Base-by-base conservation (phyloP, 768 basidiomycete species). In the Leccinum longicurvipes region DNA sequence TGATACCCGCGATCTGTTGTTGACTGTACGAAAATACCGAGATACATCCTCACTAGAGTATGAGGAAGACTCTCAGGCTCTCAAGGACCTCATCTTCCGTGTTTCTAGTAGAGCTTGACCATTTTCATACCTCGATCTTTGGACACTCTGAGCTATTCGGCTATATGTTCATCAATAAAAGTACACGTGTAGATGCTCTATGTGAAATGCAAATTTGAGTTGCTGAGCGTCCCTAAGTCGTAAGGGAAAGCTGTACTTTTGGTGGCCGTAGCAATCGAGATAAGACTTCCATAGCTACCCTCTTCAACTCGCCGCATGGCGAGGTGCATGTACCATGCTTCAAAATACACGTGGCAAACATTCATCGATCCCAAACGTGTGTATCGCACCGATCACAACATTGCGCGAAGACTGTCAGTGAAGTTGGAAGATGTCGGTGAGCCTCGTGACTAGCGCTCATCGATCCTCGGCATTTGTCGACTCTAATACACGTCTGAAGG, bases 11-110 rank as follows among this genome's bases (percentile, higher is more conserved):
- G 47, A 55, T 50, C 17, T 59, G 9, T 17, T 67, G 42, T 34
- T 57, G 51, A 34, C n/a, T 50, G 67, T 69, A 31, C 57, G 60
- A 21, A 59, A n/a, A 41, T 60, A 52, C 41, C 55, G 53, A 11
- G 53, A 56, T 50, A 42, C 42, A 21, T 57, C 60, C 28, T 58
- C 67, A 12, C 25, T 42, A 4, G 65, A 69, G 51, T 64, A 60
- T 27, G 31, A 0, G 15, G 64, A 61, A 42, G 67, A 67, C 31
- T 57, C 65, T 29, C 25, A 29, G 23, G 47, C 53, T 50, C 65
- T 69, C 51, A 67, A 45, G 23, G 12, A 27, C 21, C 47, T 64
- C 36, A 34, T 67, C 24, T 60, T 59, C 45, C 56, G 51, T 27
- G 41, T 69, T 52, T 60, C 59, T 45, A 31, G 25, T 54, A 31